A percentile compares a stretch with the other conserved stretches of the same genome.
phyloP scores from a whole-genome alignment of 495 filamentous ascomycete species.

The Bathelium albidoporum region DNA sequence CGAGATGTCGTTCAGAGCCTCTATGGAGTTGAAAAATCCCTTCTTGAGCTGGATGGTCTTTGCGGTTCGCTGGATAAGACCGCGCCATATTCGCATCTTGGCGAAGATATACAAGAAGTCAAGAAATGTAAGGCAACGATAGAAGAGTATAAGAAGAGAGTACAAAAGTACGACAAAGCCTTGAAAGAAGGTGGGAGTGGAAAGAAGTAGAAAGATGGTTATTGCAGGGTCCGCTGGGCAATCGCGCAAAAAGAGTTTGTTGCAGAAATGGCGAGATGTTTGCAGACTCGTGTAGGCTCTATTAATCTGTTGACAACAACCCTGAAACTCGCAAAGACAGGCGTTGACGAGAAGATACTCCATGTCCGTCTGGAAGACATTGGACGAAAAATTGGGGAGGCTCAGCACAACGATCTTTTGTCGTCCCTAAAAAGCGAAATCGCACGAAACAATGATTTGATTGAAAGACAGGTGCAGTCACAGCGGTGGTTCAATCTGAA shows the following conservation, averaged over 20 bases:
- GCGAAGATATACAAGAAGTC: background rate
- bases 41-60: background rate
- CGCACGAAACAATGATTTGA: background rate
- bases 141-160: background rate
- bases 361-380: background rate
- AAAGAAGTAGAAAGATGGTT: background rate
- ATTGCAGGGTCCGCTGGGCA: background rate
- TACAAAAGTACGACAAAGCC: background rate
- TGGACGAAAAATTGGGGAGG: background rate
- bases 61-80: background rate
- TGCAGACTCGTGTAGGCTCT: background rate
- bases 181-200: background rate
- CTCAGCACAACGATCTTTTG: background rate
- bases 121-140: background rate
- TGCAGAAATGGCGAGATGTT: background rate
- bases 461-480: background rate
- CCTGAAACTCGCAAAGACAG: background rate
- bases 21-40: background rate
- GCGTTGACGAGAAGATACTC: background rate
- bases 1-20: background rate
- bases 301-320: background rate
- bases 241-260: background rate
- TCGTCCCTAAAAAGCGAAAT: background rate
- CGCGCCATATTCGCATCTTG: background rate
- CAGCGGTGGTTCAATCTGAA: background rate